Evolutionary conservation across 164 flowering plant genomes (phyloP).

Genomic region (Echeveria elegans): DNA sequence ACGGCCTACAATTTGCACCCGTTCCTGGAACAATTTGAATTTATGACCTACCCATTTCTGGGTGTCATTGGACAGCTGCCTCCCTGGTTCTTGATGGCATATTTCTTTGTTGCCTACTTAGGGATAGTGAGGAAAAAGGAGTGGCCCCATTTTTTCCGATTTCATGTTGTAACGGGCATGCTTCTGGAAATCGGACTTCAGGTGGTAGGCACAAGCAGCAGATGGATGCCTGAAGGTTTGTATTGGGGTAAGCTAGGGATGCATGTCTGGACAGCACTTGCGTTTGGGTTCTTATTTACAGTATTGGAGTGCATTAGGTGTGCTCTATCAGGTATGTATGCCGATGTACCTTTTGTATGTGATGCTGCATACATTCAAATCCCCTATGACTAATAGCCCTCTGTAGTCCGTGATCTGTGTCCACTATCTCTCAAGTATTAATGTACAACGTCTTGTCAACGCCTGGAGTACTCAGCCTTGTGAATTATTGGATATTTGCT

Average conservation of each 20-base stretch:
- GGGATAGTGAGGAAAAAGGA: constrained; percentile 59
- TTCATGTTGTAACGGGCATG: constrained; percentile 74
- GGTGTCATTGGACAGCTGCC: constrained; percentile 53
- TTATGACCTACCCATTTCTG: constrained; percentile 44
- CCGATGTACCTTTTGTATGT: constrained; percentile 55
- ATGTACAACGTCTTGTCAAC: too few relatives aligned
- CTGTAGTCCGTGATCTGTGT: too few relatives aligned
- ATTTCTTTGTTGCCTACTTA: constrained; percentile 45
- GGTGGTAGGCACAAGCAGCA: constrained; percentile 43
- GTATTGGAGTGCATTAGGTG: constrained; percentile 17
- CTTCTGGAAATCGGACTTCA: constrained; percentile 53
- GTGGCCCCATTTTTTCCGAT: constrained; percentile 76
- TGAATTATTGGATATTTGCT: too few relatives aligned
- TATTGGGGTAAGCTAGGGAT: constrained; percentile 51
- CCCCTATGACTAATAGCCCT: constrained; percentile 41
- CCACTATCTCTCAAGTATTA: too few relatives aligned
- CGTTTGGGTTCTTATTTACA: constrained; percentile 43
- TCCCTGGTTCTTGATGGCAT: constrained; percentile 52
- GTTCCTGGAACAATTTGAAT: constrained; percentile 47
- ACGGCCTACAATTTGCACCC: constrained; percentile 57
- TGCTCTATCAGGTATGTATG: constrained; percentile 64
- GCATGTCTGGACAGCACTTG: constrained; percentile 59
- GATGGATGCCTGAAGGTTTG: constrained; percentile 52
- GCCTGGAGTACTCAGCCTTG: too few relatives aligned
- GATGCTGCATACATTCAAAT: constrained; percentile 73